Base-by-base conservation (phyloP, 1,284 basidiomycete genomes). In the Cryptococcus maquisensis region DNA sequence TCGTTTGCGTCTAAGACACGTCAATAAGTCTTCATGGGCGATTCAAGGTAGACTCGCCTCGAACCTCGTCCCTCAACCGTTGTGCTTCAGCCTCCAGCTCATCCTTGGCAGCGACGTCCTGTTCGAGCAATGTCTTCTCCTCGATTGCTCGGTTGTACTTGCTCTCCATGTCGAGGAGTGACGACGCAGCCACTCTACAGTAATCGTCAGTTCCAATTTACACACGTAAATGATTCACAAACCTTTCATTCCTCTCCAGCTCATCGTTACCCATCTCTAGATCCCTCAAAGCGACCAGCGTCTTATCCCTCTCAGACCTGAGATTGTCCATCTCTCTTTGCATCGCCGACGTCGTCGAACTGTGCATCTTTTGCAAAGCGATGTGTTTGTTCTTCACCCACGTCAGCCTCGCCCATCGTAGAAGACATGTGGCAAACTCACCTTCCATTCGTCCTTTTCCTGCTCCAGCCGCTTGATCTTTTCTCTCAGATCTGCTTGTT, bases 191-290 rank as follows among this genome's bases (percentile, higher is more conserved):
- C 50, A 92, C 92, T 21, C 80, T 79, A 52, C 8, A 10, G 15
- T 3, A 15, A 23, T 13, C 15, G 13, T 47, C 12, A 36, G 28
- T 18, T 16, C 13, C 16, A 37, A 4, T 36, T 10, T 2, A 28
- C 9, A 28, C 9, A 15, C 10, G 13, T 4, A 18, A 9, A 21
- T 15, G 24, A 2, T 3, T 12, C 21, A 45, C 71, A 46, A 49
- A 77, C 72, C 91, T 84, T 68, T 94, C 91, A 71, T 87, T 93
- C 61, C 90, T 80, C 73, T 97, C 93, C 56, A 97, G 80, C 76
- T 96, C 91, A 69, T 97, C 93, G 68, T 96, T 96, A 37, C 93
- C 93, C 84, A 96, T 87, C 76, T 97, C 93, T 47, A 96, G 80
- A 66, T 95, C 91, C 12, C 90, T 84, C 28, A 92, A 78, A 65